Evolutionary conservation across 129 eudicot species (phyloP).

Genomic region (Pseudognaphalium luteoalbum): DNA sequence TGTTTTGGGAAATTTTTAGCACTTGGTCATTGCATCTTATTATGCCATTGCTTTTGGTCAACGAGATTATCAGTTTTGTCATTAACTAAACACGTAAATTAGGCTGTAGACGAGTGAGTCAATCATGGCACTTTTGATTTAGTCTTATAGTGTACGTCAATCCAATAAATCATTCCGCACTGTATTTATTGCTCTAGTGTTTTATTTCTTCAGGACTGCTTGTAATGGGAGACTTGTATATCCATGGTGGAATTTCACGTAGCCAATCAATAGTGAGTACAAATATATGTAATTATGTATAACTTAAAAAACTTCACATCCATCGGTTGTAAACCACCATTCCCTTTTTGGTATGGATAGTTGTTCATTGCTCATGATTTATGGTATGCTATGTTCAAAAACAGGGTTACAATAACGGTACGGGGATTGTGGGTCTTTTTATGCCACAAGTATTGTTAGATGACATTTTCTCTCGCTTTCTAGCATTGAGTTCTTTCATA

Average conservation of each 20-base stretch:
- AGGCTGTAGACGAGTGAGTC: not conserved
- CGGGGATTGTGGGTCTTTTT: slow-evolving; percentile 29
- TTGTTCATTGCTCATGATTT: not conserved
- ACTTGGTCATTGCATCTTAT: not conserved
- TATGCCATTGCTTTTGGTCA: not conserved
- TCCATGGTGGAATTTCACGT: slow-evolving; percentile 33
- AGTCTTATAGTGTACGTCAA: not conserved
- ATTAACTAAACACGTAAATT: not conserved
- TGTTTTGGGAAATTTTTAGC: not conserved
- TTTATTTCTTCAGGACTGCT: slow-evolving; percentile 29
- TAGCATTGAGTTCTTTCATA: slow-evolving; percentile 60
- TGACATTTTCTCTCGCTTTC: slow-evolving; percentile 62
- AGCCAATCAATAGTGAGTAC: slow-evolving; percentile 39
- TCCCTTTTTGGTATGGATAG: slow-evolving; percentile 1
- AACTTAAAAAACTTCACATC: slow-evolving; percentile 8
- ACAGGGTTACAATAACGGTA: slow-evolving; percentile 37
- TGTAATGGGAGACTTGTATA: slow-evolving; percentile 46
- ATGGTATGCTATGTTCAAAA: not conserved
- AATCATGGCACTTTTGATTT: not conserved
- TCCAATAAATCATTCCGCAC: not conserved
- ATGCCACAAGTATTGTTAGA: slow-evolving; percentile 52
- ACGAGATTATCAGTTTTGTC: not conserved
- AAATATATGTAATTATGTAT: slow-evolving; percentile 3
- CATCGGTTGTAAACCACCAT: slow-evolving; percentile 1
- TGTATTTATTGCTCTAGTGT: slow-evolving; percentile 9